Percentiles rank a stretch among this genome's conserved stretches.
Conservation (phyloP, 1,139 yeast species). For the Saccharomyces hybrid region DNA sequence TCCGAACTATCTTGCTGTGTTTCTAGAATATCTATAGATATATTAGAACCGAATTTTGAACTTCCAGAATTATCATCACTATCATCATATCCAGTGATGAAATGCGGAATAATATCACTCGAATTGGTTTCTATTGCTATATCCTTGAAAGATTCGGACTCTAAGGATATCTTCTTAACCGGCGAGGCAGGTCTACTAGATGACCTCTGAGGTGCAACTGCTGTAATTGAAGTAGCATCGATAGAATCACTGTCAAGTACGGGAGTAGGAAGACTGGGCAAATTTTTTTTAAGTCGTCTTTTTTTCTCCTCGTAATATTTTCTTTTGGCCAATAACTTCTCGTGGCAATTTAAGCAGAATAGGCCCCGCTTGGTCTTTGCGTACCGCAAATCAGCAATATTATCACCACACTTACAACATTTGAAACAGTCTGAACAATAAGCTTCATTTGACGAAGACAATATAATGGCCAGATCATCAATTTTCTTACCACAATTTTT, state of each 20-base stretch:
- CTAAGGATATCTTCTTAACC: slow-evolving; percentile 1
- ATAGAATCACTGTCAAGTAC: not conserved
- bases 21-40: not conserved
- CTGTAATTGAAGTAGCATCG: slow-evolving; percentile 5
- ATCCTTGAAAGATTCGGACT: not conserved
- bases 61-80: not conserved
- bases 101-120: slow-evolving; percentile 2
- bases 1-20: slow-evolving; percentile 1
- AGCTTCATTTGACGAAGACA: slow-evolving; percentile 86
- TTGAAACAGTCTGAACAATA: slow-evolving; percentile 88
- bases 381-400: slow-evolving; percentile 82
- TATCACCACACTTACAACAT: slow-evolving; percentile 82
- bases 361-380: slow-evolving; percentile 93
- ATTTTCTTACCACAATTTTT: slow-evolving; percentile 83
- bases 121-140: slow-evolving; percentile 1
- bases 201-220: slow-evolving; percentile 14
- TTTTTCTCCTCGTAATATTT: slow-evolving; percentile 36
- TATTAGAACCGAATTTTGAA: not conserved
- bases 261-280: slow-evolving; percentile 28
- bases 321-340: slow-evolving; percentile 48
- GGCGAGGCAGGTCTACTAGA: slow-evolving; percentile 16
- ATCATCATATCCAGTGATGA: not conserved
- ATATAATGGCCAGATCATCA: slow-evolving; percentile 81
- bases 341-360: slow-evolving; percentile 91
- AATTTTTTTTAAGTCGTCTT: slow-evolving; percentile 27